These are phyloP conservation scores for Solanum ahanhuiri DNA, from an alignment of 257 asterid genomes.

Conservation along the genomic window DNA sequence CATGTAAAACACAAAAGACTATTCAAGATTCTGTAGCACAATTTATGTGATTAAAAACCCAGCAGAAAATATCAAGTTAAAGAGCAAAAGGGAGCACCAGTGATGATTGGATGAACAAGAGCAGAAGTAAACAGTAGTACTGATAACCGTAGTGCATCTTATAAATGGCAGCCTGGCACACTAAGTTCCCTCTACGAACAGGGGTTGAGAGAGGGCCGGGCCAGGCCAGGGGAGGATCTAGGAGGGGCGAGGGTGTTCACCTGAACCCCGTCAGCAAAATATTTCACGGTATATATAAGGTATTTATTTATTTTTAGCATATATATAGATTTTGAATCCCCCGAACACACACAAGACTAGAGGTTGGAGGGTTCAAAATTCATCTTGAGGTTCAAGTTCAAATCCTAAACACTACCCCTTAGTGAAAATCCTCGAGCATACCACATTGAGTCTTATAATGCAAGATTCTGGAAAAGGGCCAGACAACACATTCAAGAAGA, in stretches of 20 bases:
- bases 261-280: background rate
- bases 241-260: background rate
- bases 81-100: background rate
- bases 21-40: background rate
- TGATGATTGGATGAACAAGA: background rate
- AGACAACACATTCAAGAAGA: background rate
- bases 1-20: background rate
- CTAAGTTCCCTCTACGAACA: background rate
- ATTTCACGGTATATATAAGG: background rate
- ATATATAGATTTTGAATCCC: background rate
- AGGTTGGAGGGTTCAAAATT: background rate
- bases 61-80: background rate
- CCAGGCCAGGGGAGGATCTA: too few species aligned
- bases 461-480: background rate
- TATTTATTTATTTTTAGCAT: background rate
- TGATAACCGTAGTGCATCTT: background rate
- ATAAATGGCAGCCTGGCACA: background rate
- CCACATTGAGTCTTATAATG: background rate
- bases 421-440: background rate
- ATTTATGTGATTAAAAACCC: background rate
- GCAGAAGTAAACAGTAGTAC: background rate
- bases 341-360: background rate
- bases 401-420: background rate
- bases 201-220: background rate
- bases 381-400: background rate